These are phyloP conservation scores for Carex cristatella DNA, from an alignment of 176 grass and related monocot species.

Conservation along the genomic window DNA sequence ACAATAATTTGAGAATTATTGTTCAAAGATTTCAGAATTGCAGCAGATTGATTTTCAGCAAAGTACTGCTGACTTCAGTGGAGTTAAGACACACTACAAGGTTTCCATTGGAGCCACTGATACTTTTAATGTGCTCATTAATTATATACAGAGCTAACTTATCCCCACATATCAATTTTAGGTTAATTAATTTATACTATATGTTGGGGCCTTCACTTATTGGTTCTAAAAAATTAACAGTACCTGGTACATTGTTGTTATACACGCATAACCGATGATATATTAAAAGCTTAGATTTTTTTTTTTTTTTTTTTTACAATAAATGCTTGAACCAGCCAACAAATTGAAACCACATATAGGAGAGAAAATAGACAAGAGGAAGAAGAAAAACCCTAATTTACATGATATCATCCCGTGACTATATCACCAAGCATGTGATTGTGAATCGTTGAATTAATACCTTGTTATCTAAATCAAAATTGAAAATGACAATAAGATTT, in stretches of 20 bases:
- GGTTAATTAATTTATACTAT: not conserved
- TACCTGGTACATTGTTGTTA: not conserved
- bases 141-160: not conserved
- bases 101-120: not conserved
- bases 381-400: not conserved
- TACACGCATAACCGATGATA: not conserved
- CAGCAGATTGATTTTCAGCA: not conserved
- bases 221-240: not conserved
- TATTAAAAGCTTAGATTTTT: not conserved
- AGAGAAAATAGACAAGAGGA: not conserved
- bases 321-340: not conserved
- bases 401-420: slow-evolving; percentile 3
- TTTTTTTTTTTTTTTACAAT: not conserved
- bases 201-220: not conserved
- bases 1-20: too few species aligned
- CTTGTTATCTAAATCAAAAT: not conserved
- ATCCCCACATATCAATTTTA: not conserved
- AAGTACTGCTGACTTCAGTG: not conserved
- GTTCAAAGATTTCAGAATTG: too few species aligned
- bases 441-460: not conserved
- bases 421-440: not conserved
- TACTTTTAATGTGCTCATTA: not conserved
- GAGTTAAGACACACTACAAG: not conserved
- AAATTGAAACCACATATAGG: not conserved
- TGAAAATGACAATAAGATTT: not conserved